A percentile compares a stretch with the other conserved stretches of the same genome.
These are phyloP conservation scores for Vigna angularis DNA, from an alignment of 306 rosid genomes.

Conservation along the genomic window DNA sequence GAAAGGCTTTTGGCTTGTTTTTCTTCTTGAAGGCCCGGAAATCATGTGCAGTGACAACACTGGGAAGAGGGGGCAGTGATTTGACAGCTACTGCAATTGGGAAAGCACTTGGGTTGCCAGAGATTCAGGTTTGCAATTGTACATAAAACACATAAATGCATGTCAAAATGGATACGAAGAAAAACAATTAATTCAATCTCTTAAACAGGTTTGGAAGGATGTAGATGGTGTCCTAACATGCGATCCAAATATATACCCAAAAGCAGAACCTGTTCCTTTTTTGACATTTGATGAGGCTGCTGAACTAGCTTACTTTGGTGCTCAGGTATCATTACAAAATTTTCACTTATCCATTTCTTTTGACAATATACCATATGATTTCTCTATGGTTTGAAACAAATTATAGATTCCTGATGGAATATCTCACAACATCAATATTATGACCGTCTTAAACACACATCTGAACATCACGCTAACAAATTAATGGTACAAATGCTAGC, in stretches of 20 bases:
- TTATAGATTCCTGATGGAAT: neutral
- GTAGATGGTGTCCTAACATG: conserved; percentile 98
- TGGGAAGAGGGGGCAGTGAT: conserved; percentile 99
- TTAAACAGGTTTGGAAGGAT: conserved; percentile 96
- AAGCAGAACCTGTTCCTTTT: conserved; percentile 84
- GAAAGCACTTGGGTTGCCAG: conserved; percentile 91
- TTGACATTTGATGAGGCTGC: conserved; percentile 99
- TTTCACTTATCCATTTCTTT: conserved; percentile 32
- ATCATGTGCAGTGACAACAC: conserved; percentile 93
- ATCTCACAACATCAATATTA: neutral
- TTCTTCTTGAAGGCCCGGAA: conserved; percentile 80
- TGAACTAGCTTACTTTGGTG: conserved; percentile 98
- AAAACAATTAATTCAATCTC: conserved; percentile 35
- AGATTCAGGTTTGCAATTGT: conserved; percentile 73
- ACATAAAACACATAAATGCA: conserved; percentile 14
- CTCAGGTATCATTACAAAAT: conserved; percentile 69
- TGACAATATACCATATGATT: conserved; percentile 6
- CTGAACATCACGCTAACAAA: neutral
- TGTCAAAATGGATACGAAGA: conserved; percentile 14
- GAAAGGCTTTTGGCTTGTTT: neutral
- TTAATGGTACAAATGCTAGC: neutral
- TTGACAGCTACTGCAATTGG: conserved; percentile 98
- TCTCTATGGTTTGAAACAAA: neutral
- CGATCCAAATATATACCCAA: conserved; percentile 81
- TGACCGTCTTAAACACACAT: neutral